Percentiles rank a stretch among this genome's conserved stretches.
Conservation (phyloP, 306 rosid species). For the Adenanthera pavonina region DNA sequence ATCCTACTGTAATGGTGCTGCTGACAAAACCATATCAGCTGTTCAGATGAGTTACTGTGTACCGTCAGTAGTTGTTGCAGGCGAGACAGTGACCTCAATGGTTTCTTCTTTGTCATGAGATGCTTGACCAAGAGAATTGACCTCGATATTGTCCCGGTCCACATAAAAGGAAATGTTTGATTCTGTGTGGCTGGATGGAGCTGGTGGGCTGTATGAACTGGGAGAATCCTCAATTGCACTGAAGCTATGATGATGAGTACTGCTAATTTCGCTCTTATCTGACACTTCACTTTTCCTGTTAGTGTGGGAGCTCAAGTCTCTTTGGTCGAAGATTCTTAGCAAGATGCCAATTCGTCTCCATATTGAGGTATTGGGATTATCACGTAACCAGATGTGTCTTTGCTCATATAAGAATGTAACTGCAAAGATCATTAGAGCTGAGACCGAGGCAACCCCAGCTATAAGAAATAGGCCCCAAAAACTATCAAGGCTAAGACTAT, state of each 20-base stretch:
- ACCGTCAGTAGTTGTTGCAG: background rate
- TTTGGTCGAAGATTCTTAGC: conserved; percentile 26
- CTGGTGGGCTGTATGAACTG: conserved; percentile 19
- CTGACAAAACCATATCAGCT: background rate
- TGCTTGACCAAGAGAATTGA: background rate
- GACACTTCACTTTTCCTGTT: conserved; percentile 31
- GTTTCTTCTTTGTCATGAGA: background rate
- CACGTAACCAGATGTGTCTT: background rate
- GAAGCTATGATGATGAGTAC: background rate
- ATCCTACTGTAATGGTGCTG: background rate
- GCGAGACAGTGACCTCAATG: background rate
- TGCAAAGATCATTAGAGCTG: conserved; percentile 31
- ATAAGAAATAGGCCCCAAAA: conserved; percentile 55
- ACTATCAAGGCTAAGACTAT: conserved; percentile 45
- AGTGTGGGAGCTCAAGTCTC: conserved; percentile 42
- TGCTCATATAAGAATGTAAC: conserved; percentile 29
- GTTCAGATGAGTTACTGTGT: background rate
- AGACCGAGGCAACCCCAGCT: conserved; percentile 17
- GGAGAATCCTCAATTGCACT: conserved; percentile 23
- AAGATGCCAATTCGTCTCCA: conserved; percentile 21
- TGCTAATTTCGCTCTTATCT: background rate
- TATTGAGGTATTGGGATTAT: conserved; percentile 9
- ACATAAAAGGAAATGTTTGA: background rate
- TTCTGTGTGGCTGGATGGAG: conserved; percentile 23
- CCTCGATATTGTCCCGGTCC: background rate